These are phyloP conservation scores for Hanseniaspora thailandica DNA, from an alignment of 805 yeast species.

Conservation along the genomic window DNA sequence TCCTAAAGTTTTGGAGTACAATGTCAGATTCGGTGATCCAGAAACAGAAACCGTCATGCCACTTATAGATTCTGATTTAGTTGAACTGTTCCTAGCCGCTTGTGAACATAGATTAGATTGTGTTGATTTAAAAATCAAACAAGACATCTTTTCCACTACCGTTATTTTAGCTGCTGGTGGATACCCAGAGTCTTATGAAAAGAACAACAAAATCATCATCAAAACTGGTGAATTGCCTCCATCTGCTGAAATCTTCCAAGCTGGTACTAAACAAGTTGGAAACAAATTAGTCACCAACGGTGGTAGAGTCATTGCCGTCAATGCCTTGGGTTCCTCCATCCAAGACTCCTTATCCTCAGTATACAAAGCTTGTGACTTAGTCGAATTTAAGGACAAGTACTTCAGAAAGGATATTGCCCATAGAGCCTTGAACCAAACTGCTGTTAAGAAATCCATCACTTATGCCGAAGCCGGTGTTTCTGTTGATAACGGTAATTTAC, in stretches of 20 bases:
- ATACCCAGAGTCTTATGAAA: conserved; percentile 76
- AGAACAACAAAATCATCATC: conserved; percentile 78
- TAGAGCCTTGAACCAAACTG: conserved; percentile 65
- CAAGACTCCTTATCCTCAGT: conserved; percentile 77
- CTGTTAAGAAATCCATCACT: conserved; percentile 43
- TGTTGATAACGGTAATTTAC: conserved; percentile 84
- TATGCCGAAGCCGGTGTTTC: conserved; percentile 96
- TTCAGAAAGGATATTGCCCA: conserved; percentile 91
- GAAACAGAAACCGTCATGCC: conserved; percentile 96
- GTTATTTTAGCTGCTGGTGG: conserved; percentile 97
- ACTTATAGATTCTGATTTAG: conserved; percentile 69
- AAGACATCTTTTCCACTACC: conserved; percentile 64
- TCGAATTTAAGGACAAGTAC: conserved; percentile 63
- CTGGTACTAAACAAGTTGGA: conserved; percentile 64
- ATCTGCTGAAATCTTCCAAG: conserved; percentile 74
- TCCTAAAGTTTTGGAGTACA: conserved; percentile 92
- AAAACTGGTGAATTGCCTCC: conserved; percentile 24
- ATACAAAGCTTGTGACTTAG: conserved; percentile 69
- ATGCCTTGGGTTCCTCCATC: conserved; percentile 68
- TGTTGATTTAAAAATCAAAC: conserved; percentile 44
- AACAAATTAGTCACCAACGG: conserved; percentile 61
- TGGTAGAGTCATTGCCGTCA: conserved; percentile 92
- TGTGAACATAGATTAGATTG: conserved; percentile 91
- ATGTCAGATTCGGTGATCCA: conserved; percentile 98
- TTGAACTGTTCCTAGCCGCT: conserved; percentile 83